Evolutionary conservation across 176 grass and related monocot genomes (phyloP).

Genomic region (Zoysia japonica): DNA sequence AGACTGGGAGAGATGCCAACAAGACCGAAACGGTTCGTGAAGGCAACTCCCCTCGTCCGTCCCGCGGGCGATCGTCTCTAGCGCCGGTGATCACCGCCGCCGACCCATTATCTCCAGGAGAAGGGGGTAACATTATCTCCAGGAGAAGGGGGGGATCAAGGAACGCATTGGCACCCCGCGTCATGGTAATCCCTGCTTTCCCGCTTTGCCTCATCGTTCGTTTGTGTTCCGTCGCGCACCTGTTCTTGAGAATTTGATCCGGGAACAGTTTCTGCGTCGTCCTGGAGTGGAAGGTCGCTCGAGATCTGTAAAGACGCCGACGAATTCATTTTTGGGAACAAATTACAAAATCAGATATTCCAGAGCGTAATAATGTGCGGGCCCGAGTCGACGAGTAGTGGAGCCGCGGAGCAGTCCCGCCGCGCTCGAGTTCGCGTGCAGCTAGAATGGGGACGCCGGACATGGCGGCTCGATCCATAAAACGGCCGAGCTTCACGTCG

Average conservation of each 20-base stretch:
- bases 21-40: conserved; percentile 5
- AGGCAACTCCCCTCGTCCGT: conserved; percentile 1
- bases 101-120: no score
- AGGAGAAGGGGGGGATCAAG: background rate
- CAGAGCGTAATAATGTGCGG: background rate
- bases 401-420: no score
- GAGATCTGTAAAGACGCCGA: background rate
- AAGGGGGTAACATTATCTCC: no score
- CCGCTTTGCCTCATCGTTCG: background rate
- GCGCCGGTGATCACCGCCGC: background rate
- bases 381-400: background rate
- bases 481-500: no score
- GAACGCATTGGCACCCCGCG: background rate
- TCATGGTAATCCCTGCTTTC: conserved; percentile 32
- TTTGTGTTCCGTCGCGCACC: background rate
- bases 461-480: no score
- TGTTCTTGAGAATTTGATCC: background rate
- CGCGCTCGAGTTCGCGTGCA: no score
- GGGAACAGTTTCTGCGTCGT: background rate
- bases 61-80: conserved; percentile 12
- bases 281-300: background rate
- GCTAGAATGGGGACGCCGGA: no score
- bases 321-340: no score
- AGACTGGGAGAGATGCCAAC: background rate
- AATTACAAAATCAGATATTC: no score